Evolutionary conservation across 2,329 filamentous ascomycete genomes (phyloP), one percentile per base, ranked within the genome.

Genomic region (Aspergillus hortae): DNA sequence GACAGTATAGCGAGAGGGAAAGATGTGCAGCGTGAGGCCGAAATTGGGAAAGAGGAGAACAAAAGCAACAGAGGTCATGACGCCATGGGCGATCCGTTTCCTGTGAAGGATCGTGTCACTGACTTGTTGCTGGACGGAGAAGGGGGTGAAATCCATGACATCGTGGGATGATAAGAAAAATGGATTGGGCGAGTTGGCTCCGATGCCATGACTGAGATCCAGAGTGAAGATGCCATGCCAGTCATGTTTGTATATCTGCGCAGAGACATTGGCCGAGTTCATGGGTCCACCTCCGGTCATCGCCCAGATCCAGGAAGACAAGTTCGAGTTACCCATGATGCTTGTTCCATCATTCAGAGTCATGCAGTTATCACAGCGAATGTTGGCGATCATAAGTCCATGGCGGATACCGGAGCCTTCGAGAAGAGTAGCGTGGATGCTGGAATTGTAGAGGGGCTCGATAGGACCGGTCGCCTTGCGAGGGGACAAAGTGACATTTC

Each of bases 401-500:
- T 72, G 59, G 19, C 65, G 61, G 35, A 87, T 70, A 41, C 84
- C 84, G 41, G 82, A 86, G 43, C 84, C 84, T 0, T 71, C 77
- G 3, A 87, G 75, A 9, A 87, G 74, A 35, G 78, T 73, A 14
- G 86, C 67, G 33, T 74, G 67, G 21, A 73, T 71, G 10, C 73
- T 69, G 1, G 67, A 61, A 49, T 67, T 69, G 66, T 80, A 77
- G 25, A 67, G 45, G 0, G 84, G 84, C 70, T 74, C 67, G 36
- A 64, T 54, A 55, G 85, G 73, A 9, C 74, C 74, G 1, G 61
- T 68, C 36, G 77, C 81, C 4, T 65, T 61, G 19, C 85, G 79
- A 2, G 83, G 76, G 56, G 83, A 86, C 46, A 87, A 64, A 1
- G 84, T 87, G 23, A 87, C 74, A 62, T 86, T 86, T 55, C 80